A percentile compares a stretch with the other conserved stretches of the same genome.
Conservation (phyloP, 208 protist species). For the Trypanosoma mega region DNA sequence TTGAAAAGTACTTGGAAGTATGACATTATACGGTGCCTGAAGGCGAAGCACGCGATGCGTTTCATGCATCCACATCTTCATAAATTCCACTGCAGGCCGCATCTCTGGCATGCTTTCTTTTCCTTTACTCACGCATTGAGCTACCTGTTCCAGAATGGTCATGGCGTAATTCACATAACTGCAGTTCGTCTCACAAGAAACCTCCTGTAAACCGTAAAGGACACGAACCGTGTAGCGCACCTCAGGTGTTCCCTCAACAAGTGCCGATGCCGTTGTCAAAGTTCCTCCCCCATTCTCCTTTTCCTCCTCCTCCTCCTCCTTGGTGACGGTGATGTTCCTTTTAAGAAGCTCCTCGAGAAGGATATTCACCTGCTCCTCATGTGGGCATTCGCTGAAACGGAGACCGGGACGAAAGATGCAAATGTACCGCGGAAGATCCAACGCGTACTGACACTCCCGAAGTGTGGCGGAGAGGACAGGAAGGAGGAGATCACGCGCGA, state of each 20-base stretch:
- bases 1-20: constrained; percentile 17
- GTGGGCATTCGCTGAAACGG: not conserved
- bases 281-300: not conserved
- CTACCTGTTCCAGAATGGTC: constrained; percentile 22
- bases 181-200: not conserved
- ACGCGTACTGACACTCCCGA: not conserved
- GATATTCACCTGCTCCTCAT: constrained; percentile 9
- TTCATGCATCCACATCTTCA: constrained; percentile 32
- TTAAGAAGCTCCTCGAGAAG: constrained; percentile 5
- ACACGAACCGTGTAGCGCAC: constrained; percentile 17
- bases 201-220: not conserved
- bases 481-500: constrained; percentile 23
- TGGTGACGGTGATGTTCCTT: constrained; percentile 3
- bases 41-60: constrained; percentile 45
- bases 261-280: too few relatives aligned
- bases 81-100: not conserved
- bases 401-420: not conserved
- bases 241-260: not conserved
- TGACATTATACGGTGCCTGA: constrained; percentile 23
- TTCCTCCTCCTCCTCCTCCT: constrained; percentile 2
- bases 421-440: constrained; percentile 5
- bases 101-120: not conserved
- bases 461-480: constrained; percentile 21
- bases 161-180: constrained; percentile 8
- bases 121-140: not conserved